Evolutionary conservation across 106 monocot species (phyloP), one percentile per base, ranked within the genome.

Genomic region (Chionographis japonica): DNA sequence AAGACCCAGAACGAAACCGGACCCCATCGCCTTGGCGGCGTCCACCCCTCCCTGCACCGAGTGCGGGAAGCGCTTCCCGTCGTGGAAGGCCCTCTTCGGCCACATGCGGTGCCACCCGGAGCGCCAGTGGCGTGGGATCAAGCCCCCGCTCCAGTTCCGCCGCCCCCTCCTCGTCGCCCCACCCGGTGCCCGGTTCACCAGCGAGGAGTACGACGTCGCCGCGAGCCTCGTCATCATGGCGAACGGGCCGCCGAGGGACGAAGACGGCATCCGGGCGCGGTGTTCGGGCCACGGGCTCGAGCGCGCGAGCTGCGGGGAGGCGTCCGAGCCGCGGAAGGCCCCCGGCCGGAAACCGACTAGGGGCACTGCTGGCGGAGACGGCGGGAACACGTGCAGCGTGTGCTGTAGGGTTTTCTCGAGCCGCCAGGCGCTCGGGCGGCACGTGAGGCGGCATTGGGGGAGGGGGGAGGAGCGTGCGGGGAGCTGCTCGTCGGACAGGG

Each of bases 101-200:
- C 94, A 87, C 76, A 94, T 94, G 94, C 77, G 84, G 3, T 87
- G 87, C 68, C 90, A 94, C 72, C 86, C 94, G 1, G 85, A 94
- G 40, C 75, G 94, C 37, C 74, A 70, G 14, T 91, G 83, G 83
- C 73, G 91, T 12, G 94, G 94, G 10, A 90, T 94, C 75, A 85
- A 74, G 40, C 86, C 83, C 1, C 90, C 80, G 0, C 50, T 56
- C 3, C 58, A 66, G n/a, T 36, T 72, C 74, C 65, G 57, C 43
- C 74, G 46, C 6, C 18, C 46, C 15, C 67, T 35, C 2, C 46
- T 39, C 40, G 40, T 46, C 7, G 17, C 17, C 56, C 41, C 41
- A 2, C 52, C 6, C 38, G 3, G 40, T 56, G 40, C 63, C 36
- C 35, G 5, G 16, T 50, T 40, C 13, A 19, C 58, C 17, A 50